Base-by-base conservation (phyloP, 768 basidiomycete genomes). In the Tulasnella calospora region DNA sequence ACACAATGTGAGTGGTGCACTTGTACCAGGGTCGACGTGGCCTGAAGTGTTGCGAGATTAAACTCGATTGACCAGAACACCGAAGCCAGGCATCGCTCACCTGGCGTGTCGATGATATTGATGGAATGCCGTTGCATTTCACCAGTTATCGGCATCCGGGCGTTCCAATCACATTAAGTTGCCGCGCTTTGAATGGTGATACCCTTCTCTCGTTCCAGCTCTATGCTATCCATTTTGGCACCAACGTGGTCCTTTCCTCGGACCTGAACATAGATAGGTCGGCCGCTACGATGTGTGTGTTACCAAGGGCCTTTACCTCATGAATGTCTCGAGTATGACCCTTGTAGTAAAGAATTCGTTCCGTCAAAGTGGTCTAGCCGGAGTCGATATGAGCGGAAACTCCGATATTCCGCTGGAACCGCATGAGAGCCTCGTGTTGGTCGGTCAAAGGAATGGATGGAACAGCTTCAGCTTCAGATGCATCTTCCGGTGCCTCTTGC, bases 201-300 rank as follows among this genome's bases (percentile, higher is more conserved):
- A 51, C 98, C 98, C 86, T 99, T 99, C 85, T 99, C 98, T 71
- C 97, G 88, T 84, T 99, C 98, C 5, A 99, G 87, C 80, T 99
- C 98, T 98, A 99, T 99, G 81, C 92, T 94, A 85, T 99, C 98
- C 98, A 99, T 99, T 87, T 99, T 99, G 10, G 98, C 98, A 74
- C 98, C 98, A 27, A 99, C 96, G 40, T 92, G 91, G 84, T 99
- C 98, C 76, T 93, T 89, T 69, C 98, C 98, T 79, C 98, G 89
- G 79, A 97, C 94, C 93, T 94, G 82, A 27, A n/a, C 79, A 13
- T 19, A 41, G 2, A 72, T 40, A n/a, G 57, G n/a, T 72, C 10
- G 51, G 77, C 70, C n/a, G 2, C 21, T 23, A 17, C 46, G 21
- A 71, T 47, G 73, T 33, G 61, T 23, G 38, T 30, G 41, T 2